Percentiles rank a stretch among this genome's conserved stretches.
Conservation (phyloP, 345 rosid genomes). For the Passiflora organensis region DNA sequence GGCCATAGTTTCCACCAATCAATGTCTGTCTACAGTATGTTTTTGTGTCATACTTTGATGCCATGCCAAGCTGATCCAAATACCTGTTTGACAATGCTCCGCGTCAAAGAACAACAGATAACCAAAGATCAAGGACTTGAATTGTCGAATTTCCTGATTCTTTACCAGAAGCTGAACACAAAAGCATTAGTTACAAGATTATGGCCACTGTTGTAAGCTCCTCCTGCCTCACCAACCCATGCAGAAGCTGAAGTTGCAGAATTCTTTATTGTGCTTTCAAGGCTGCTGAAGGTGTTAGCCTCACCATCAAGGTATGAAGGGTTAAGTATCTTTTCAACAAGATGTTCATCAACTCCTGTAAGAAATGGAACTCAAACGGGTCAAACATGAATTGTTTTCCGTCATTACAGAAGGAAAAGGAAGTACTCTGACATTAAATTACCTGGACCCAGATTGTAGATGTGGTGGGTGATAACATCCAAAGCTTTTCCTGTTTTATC, state of each 20-base stretch:
- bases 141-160: background rate
- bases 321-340: slow-evolving; percentile 64
- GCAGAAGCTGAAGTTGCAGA: slow-evolving; percentile 54
- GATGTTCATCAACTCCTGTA: slow-evolving; percentile 66
- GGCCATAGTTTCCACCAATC: no score
- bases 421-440: slow-evolving; percentile 13
- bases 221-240: slow-evolving; percentile 94
- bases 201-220: no score
- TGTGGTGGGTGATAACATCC: slow-evolving; percentile 71
- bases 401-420: slow-evolving; percentile 4
- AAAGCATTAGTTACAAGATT: slow-evolving; percentile 78
- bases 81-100: slow-evolving; percentile 47
- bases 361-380: background rate
- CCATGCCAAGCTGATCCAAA: slow-evolving; percentile 85
- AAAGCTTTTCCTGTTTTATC: slow-evolving; percentile 42
- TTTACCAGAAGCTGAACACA: slow-evolving; percentile 88
- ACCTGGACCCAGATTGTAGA: slow-evolving; percentile 97
- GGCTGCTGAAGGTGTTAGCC: slow-evolving; percentile 42
- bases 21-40: no score
- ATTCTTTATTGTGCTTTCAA: slow-evolving; percentile 44
- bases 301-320: slow-evolving; percentile 62
- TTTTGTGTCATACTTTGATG: no score
- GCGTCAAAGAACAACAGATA: slow-evolving; percentile 2
- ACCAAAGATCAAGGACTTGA: background rate
- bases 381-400: slow-evolving; percentile 14